Conservation (phyloP, 129 eudicot species). For the Tagetes patula region DNA sequence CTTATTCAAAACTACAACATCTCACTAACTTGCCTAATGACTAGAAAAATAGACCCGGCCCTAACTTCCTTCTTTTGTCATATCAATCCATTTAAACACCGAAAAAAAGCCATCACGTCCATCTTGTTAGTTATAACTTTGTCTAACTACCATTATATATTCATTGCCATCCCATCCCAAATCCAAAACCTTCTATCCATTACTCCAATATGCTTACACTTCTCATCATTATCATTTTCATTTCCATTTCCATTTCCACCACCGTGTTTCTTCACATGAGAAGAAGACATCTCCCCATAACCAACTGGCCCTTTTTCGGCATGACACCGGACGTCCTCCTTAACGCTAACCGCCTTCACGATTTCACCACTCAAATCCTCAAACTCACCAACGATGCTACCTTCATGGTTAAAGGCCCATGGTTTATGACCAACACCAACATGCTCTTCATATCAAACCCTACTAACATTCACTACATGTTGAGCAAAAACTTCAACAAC, state of each 20-base stretch:
- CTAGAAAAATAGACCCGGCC: too few species aligned
- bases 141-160: too few species aligned
- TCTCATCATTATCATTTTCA: background rate
- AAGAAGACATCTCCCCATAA: background rate
- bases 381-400: constrained; percentile 14
- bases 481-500: constrained; percentile 29
- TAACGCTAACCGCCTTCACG: constrained; percentile 36
- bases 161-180: background rate
- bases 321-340: constrained; percentile 33
- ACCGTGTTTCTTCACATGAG: background rate
- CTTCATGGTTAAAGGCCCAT: constrained; percentile 25
- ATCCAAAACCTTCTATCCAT: background rate
- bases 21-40: too few species aligned
- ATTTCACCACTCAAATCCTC: constrained; percentile 30
- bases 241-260: background rate
- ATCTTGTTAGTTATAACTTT: too few species aligned
- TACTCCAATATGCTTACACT: background rate
- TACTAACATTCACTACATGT: constrained; percentile 20
- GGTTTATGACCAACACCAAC: constrained; percentile 16
- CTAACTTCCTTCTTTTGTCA: too few species aligned
- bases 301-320: constrained; percentile 47
- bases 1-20: too few species aligned
- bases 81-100: too few species aligned
- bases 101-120: too few species aligned
- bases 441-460: constrained; percentile 28